A percentile compares a stretch with the other conserved stretches of the same genome.
Evolutionary conservation across 331 rosid species (phyloP).

Genomic region (Rosa hybrid): DNA sequence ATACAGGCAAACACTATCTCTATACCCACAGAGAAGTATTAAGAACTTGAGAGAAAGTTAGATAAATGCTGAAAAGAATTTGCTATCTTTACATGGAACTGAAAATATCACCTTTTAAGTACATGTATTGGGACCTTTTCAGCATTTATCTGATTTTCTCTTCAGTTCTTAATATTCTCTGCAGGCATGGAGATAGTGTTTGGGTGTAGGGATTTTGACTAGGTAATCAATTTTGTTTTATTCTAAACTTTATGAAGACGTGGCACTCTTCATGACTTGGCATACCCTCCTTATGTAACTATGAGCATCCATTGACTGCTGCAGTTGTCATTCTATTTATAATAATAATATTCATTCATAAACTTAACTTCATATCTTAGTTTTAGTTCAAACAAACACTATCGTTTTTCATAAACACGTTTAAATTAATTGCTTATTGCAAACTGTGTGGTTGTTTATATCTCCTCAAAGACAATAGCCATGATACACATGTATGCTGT

Average conservation of each 20-base stretch:
- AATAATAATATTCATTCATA: neutral
- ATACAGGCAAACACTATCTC: neutral
- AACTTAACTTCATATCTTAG: neutral
- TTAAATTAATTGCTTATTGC: neutral
- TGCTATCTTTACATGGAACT: conserved; percentile 14
- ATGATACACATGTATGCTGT: neutral
- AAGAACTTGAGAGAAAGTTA: neutral
- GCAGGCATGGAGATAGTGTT: neutral
- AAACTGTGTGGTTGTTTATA: neutral
- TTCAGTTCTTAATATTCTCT: neutral
- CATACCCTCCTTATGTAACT: neutral
- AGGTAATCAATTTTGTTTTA: neutral
- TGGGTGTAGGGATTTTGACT: neutral
- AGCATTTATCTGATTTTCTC: neutral
- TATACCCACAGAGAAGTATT: neutral
- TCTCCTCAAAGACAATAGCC: neutral
- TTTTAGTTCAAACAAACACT: neutral
- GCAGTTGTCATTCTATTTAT: conserved; percentile 1
- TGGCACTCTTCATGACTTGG: neutral
- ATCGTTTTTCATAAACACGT: neutral
- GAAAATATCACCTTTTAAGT: neutral
- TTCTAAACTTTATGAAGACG: neutral
- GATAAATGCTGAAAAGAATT: neutral
- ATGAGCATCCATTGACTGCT: conserved; percentile 4
- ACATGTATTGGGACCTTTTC: neutral